Base-by-base conservation (phyloP, 2,329 filamentous ascomycete genomes). In the Colletotrichum nymphaeae region DNA sequence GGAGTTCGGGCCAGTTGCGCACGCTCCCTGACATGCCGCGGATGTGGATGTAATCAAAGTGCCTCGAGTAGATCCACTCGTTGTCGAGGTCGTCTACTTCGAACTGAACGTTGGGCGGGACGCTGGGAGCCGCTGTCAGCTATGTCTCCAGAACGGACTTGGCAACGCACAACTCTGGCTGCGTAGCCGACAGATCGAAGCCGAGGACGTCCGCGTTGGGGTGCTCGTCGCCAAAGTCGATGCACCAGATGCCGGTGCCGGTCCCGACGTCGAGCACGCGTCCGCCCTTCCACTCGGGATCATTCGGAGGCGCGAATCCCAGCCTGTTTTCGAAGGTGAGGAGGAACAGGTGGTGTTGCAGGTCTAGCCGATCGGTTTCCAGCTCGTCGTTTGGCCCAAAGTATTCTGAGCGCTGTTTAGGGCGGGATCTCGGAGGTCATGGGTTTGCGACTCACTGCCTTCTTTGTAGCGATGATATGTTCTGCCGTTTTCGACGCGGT, bases 31-130 rank as follows among this genome's bases (percentile, higher is more conserved):
- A 77, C 75, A 84, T 78, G 64, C 79, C 78, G 28, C 82, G 78
- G 12, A 72, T 74, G 68, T 82, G 79, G 49, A 84, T 80, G 66
- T 79, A 83, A 70, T 84, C 83, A 56, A 83, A 83, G 3, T 76
- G 76, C 4, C 72, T 56, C 11, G 74, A 69, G 30, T 75, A 83
- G 9, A 78, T 78, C 82, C 83, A 84, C 55, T 78, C 75, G 55
- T 79, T 76, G 49, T 82, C 81, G 8, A 78, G 72, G 72, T 84
- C 82, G 59, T 84, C 82, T 59, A 84, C 76, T 49, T 84, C 81
- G 74, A 88, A 88, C 5, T 77, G 77, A 56, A 85, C 80, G 70
- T 88, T 88, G 0, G 83, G 82, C 0, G 86, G 85, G 4, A 85
- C 83, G 68, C 76, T 78, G 8, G 5, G 5, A 2, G 14, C 1